These are phyloP conservation scores for Tilletia indica DNA, from an alignment of 1,284 basidiomycete genomes.

Conservation along the genomic window DNA sequence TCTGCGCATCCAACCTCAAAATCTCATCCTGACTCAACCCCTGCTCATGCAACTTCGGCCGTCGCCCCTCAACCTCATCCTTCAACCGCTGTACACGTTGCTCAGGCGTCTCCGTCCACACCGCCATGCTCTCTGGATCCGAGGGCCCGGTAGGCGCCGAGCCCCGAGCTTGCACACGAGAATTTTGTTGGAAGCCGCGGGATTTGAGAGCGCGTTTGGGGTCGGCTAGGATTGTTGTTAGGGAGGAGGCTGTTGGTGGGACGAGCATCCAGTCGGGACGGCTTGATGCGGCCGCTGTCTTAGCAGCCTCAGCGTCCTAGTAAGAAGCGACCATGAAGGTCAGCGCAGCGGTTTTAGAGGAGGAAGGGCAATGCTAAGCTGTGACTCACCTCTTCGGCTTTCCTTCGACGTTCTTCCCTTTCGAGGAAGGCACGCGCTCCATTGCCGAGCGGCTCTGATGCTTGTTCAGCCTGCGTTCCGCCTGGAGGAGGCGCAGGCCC, in stretches of 20 bases:
- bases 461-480: neutral
- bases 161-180: conserved; percentile 28
- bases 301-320: conserved; percentile 25
- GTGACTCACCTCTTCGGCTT: conserved; percentile 24
- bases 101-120: conserved; percentile 48
- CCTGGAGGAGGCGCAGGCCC: conserved; percentile 24
- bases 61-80: conserved; percentile 30
- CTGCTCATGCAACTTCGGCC: conserved; percentile 6
- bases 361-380: neutral
- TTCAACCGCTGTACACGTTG: conserved; percentile 34
- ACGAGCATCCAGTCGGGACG: conserved; percentile 42
- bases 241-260: conserved; percentile 32
- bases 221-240: conserved; percentile 28
- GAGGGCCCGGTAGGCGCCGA: conserved; percentile 17
- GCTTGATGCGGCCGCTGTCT: conserved; percentile 29
- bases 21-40: conserved; percentile 17
- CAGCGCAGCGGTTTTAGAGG: neutral
- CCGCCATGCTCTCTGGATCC: conserved; percentile 30
- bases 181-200: conserved; percentile 42
- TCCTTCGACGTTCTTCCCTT: conserved; percentile 29
- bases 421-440: conserved; percentile 31
- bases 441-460: conserved; percentile 18
- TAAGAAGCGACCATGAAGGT: neutral
- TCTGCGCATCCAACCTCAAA: conserved; percentile 22
- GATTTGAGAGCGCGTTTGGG: conserved; percentile 30